Evolutionary conservation across 176 grass and related monocot species (phyloP).

Genomic region (Rhynchospora tenuis): DNA sequence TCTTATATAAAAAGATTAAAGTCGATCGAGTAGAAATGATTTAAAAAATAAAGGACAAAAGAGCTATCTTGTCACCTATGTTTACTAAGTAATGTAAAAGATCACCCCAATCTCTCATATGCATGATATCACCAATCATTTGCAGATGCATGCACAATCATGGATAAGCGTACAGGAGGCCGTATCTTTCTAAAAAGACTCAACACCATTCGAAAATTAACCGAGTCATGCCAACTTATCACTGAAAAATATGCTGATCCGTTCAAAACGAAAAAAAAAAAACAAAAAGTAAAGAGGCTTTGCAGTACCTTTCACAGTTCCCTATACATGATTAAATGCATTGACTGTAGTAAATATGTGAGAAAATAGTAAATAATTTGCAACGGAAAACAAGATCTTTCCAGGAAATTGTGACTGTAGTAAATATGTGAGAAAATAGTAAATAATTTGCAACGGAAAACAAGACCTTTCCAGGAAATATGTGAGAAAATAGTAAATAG

Average conservation of each 20-base stretch:
- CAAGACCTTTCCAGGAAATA: not conserved
- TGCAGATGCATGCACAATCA: conserved; percentile 9
- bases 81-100: not conserved
- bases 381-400: not conserved
- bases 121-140: conserved; percentile 32
- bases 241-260: conserved; percentile 18
- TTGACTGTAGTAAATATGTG: not conserved
- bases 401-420: too few relatives aligned
- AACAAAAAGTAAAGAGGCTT: not conserved
- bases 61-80: not conserved
- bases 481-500: too few relatives aligned
- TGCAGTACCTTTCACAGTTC: not conserved
- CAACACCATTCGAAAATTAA: conserved; percentile 3
- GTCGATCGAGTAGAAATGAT: not conserved
- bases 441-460: not conserved
- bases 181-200: conserved; percentile 32
- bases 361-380: not conserved
- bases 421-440: not conserved
- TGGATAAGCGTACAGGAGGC: not conserved
- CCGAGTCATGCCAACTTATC: not conserved
- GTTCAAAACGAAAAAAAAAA: not conserved
- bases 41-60: not conserved
- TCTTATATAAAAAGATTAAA: too few relatives aligned
- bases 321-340: not conserved
- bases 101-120: not conserved